Conservation (phyloP, 768 basidiomycete genomes). For the Suillus subluteus region DNA sequence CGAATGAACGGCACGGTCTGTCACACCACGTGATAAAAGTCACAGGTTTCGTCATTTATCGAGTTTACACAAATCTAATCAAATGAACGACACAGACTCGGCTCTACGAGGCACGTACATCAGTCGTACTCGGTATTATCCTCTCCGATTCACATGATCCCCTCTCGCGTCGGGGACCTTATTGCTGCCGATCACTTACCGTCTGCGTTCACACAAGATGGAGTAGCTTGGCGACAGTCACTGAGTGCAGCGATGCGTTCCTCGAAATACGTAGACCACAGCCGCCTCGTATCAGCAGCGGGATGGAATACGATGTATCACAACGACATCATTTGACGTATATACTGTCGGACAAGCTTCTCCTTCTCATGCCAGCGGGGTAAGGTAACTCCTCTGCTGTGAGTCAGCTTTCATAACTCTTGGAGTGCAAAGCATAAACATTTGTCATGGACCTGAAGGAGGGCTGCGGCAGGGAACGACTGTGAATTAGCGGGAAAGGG, state of each 20-base stretch:
- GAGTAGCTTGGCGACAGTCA: not conserved
- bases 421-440: not conserved
- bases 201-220: not conserved
- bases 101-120: not conserved
- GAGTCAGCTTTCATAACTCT: not conserved
- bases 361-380: slow-evolving; percentile 1
- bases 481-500: too few species aligned
- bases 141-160: not conserved
- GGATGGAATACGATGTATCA: not conserved
- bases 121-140: not conserved
- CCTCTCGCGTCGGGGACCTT: not conserved
- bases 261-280: not conserved
- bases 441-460: too few species aligned
- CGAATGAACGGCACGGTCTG: slow-evolving; percentile 19
- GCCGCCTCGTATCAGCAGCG: not conserved
- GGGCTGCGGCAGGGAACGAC: not conserved
- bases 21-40: slow-evolving; percentile 33
- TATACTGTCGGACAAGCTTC: not conserved
- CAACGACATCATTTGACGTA: not conserved
- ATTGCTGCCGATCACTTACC: not conserved
- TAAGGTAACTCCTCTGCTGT: not conserved
- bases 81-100: not conserved
- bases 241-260: not conserved
- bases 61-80: not conserved
- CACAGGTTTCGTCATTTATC: slow-evolving; percentile 4